These are phyloP conservation scores for Tuber indicum DNA, from an alignment of 495 filamentous ascomycete genomes.

Conservation along the genomic window DNA sequence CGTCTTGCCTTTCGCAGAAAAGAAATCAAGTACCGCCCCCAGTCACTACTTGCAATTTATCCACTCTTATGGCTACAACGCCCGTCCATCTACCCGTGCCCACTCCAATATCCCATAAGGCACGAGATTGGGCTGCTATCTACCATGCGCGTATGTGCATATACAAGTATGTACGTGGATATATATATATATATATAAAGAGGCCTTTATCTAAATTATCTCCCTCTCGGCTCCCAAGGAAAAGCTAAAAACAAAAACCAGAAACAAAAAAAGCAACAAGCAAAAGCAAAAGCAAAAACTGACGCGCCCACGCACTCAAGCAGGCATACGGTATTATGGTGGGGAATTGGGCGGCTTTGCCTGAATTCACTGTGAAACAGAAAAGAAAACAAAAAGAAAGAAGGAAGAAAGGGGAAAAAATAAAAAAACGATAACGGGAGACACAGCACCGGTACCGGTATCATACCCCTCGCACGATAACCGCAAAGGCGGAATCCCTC, in stretches of 20 bases:
- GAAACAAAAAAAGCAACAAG: neutral
- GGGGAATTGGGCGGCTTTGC: neutral
- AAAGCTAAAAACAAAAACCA: neutral
- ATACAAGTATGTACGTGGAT: neutral
- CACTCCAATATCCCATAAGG: neutral
- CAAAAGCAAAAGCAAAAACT: neutral
- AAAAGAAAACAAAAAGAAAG: neutral
- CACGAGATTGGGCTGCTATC: neutral
- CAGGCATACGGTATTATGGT: neutral
- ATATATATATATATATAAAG: neutral
- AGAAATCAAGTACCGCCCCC: neutral
- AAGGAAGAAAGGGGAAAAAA: neutral
- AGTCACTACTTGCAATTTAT: neutral
- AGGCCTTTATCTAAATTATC: neutral
- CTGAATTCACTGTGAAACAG: neutral
- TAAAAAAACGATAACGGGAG: neutral
- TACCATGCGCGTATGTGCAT: neutral
- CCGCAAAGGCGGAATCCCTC: neutral
- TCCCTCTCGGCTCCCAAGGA: neutral
- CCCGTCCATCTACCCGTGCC: neutral
- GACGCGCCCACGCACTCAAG: neutral
- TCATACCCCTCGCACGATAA: neutral
- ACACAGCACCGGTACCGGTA: neutral
- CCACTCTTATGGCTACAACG: neutral
- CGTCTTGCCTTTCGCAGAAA: neutral